Evolutionary conservation across 176 grass and related monocot genomes (phyloP), one percentile per base, ranked within the genome.

Genomic region (Rhipidocladum racemiflorum): DNA sequence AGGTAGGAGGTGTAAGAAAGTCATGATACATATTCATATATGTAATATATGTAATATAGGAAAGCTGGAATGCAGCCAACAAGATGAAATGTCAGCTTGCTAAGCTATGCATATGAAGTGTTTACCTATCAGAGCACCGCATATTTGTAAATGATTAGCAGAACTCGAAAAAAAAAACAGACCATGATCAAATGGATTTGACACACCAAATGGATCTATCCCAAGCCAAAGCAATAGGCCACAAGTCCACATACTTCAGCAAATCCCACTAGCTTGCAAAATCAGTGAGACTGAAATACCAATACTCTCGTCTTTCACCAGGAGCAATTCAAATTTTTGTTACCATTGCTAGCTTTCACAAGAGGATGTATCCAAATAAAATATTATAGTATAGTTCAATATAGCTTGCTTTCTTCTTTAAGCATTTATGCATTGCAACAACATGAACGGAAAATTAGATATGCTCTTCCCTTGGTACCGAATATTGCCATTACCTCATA

Each of bases 401-500:
- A 84, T 76, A 35, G 46, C 16, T 36, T 68, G 11, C 17, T 59
- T 54, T 49, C 4, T 42, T 71, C 0, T 30, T 43, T 42, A 51
- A 70, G 40, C 60, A 62, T 14, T 9, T 23, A 65, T 8, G 64
- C 0, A 44, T 74, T 42, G 18, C 48, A 61, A 32, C 45, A 55
- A 70, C 32, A 50, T 83, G 18, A 20, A 83, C 16, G 7, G 6
- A 69, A 72, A 57, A 44, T 56, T 61, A 53, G n/a, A n/a, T n/a
- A n/a, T n/a, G n/a, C n/a, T n/a, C n/a, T n/a, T n/a, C n/a, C n/a
- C n/a, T n/a, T n/a, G n/a, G n/a, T n/a, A n/a, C n/a, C 28, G 70
- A 61, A 78, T 57, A 73, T 43, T 40, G 39, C 25, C 44, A 60
- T 86, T 93, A 95, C 96, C 92, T 89, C 92, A 75, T 83, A 90